A percentile compares a stretch with the other conserved stretches of the same genome.
Conservation (phyloP, 352 stramenopile genomes). For the Elongisporangium senticosum region DNA sequence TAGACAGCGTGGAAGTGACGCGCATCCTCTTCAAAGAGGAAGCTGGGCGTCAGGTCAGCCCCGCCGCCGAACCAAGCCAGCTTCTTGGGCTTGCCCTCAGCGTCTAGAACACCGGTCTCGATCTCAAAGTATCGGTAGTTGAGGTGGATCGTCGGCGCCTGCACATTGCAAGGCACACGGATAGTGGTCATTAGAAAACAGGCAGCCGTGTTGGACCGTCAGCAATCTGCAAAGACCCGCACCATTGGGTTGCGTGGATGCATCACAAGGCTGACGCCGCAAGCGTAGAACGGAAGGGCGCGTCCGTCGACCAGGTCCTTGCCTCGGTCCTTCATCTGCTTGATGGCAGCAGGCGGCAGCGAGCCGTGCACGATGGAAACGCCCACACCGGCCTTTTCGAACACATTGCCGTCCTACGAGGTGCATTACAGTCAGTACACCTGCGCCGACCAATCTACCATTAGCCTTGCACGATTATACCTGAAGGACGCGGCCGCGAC, state of each 20-base stretch:
- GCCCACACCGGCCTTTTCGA: constrained; percentile 98
- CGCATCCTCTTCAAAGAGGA: constrained; percentile 94
- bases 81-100: constrained; percentile 75
- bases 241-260: constrained; percentile 90
- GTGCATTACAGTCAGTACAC: constrained; percentile 13
- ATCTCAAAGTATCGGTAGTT: constrained; percentile 99
- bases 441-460: constrained; percentile 9
- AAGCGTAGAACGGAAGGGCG: constrained; percentile 95
- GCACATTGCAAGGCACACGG: constrained; percentile 12
- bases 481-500: constrained; percentile 92
- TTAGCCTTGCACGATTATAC: constrained; percentile 4
- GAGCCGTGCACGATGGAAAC: constrained; percentile 96
- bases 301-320: constrained; percentile 67
- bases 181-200: neutral
- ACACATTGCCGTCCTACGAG: constrained; percentile 90
- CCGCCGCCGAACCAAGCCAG: constrained; percentile 95
- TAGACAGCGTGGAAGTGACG: constrained; percentile 98
- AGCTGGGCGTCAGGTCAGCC: constrained; percentile 96
- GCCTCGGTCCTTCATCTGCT: constrained; percentile 78
- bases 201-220: neutral
- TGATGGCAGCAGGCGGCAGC: constrained; percentile 83
- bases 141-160: constrained; percentile 94
- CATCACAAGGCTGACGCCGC: constrained; percentile 95
- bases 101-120: constrained; percentile 60
- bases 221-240: neutral